These are phyloP conservation scores for Clavispora vitiphila DNA, from an alignment of 805 yeast genomes.

Conservation along the genomic window DNA sequence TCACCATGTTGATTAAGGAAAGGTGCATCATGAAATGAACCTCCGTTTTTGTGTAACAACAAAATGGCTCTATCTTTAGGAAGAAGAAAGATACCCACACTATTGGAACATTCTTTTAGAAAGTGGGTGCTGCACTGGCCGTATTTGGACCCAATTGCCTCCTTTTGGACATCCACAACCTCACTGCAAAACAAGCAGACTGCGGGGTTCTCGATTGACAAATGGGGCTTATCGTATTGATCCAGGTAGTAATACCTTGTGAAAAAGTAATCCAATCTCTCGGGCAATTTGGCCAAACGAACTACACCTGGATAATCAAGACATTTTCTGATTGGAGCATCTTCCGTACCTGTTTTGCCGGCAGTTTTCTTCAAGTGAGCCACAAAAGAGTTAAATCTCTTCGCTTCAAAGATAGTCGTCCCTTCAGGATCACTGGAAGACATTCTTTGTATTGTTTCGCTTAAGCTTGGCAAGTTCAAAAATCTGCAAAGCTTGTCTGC, in stretches of 20 bases:
- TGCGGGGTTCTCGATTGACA: constrained; percentile 63
- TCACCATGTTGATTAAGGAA: constrained; percentile 86
- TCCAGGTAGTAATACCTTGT: constrained; percentile 50
- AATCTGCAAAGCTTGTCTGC: constrained; percentile 49
- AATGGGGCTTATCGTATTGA: constrained; percentile 34
- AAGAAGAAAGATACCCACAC: constrained; percentile 65
- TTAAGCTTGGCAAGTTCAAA: constrained; percentile 42
- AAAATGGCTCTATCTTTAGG: constrained; percentile 66
- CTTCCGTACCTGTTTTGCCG: constrained; percentile 1
- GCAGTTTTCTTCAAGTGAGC: constrained; percentile 6
- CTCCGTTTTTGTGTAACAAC: constrained; percentile 66
- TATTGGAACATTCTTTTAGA: constrained; percentile 55
- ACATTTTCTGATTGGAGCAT: constrained; percentile 13
- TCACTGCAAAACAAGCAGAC: constrained; percentile 80
- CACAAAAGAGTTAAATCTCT: constrained; percentile 20
- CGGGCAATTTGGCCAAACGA: constrained; percentile 61
- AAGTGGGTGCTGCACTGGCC: constrained; percentile 84
- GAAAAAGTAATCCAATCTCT: constrained; percentile 62
- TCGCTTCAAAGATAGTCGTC: constrained; percentile 20
- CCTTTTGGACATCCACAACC: constrained; percentile 61
- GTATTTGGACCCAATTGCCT: constrained; percentile 44
- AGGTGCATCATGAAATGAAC: constrained; percentile 81
- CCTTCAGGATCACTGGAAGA: background rate
- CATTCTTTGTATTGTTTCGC: constrained; percentile 14
- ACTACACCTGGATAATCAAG: constrained; percentile 64